phyloP scores from a whole-genome alignment of 2,329 filamentous ascomycete species.

The Zymoseptoria tritici region DNA sequence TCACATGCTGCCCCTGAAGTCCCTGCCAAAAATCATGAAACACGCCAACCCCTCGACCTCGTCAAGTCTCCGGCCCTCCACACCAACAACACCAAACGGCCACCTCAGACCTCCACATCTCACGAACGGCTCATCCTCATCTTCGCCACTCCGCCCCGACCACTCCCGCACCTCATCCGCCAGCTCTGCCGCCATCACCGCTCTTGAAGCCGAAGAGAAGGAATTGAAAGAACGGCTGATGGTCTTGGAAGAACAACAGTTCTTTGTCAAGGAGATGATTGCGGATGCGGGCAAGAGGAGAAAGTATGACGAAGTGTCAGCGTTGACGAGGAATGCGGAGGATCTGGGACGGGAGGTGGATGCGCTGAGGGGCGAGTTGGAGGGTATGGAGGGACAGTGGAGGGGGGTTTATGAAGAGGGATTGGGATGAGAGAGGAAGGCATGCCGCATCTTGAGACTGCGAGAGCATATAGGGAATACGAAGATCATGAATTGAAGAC shows the following conservation, averaged over 20 bases:
- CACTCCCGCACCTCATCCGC: conserved; percentile 47
- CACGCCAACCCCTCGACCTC: conserved; percentile 36
- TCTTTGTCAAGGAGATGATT: conserved; percentile 82
- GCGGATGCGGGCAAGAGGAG: conserved; percentile 65
- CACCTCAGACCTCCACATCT: conserved; percentile 14
- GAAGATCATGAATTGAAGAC: neutral
- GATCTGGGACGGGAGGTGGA: conserved; percentile 76
- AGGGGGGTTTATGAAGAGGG: neutral
- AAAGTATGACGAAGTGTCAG: conserved; percentile 79
- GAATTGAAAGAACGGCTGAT: conserved; percentile 70
- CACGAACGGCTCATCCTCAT: conserved; percentile 32
- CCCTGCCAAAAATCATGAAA: conserved; percentile 41
- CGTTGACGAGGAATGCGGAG: conserved; percentile 70
- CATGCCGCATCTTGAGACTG: too few species aligned
- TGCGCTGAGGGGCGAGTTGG: conserved; percentile 27
- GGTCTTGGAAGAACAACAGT: conserved; percentile 83
- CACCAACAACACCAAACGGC: conserved; percentile 42
- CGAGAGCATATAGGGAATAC: too few species aligned
- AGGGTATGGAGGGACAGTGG: conserved; percentile 25
- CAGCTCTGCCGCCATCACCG: conserved; percentile 43
- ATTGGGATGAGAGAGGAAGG: neutral
- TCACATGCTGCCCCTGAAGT: conserved; percentile 78
- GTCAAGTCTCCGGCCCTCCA: neutral
- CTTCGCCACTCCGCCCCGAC: conserved; percentile 13
- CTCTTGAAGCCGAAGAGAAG: conserved; percentile 76